Percentiles rank a stretch among this genome's conserved stretches.
phyloP scores from a whole-genome alignment of 305 asterid genomes.

The Fraxinus ornus region DNA sequence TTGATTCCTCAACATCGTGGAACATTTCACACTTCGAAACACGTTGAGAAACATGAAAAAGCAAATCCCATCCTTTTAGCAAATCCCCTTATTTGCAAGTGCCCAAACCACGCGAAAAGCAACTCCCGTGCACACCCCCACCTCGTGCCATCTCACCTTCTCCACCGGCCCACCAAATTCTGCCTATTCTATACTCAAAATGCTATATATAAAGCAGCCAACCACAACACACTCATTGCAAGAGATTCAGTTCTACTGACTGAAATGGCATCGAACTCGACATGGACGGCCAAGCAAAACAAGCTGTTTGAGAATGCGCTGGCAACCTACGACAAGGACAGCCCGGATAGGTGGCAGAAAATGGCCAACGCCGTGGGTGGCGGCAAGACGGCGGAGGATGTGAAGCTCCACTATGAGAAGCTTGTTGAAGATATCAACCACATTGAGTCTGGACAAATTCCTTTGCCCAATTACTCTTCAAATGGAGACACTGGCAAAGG shows the following conservation, averaged over 20 bases:
- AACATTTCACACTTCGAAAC: slow-evolving; percentile 23
- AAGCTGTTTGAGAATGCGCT: slow-evolving; percentile 67
- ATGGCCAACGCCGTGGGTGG: slow-evolving; percentile 59
- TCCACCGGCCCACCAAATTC: slow-evolving; percentile 23
- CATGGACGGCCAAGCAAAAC: slow-evolving; percentile 59
- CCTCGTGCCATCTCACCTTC: not conserved
- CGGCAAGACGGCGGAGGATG: slow-evolving; percentile 54
- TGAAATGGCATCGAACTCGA: slow-evolving; percentile 43
- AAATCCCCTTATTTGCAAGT: slow-evolving; percentile 5
- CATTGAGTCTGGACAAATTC: slow-evolving; percentile 57
- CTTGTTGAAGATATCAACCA: slow-evolving; percentile 45
- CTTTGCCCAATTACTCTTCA: slow-evolving; percentile 52
- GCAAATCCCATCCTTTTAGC: slow-evolving; percentile 17
- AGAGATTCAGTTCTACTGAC: not conserved
- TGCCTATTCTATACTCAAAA: slow-evolving; percentile 12
- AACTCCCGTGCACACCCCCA: not conserved
- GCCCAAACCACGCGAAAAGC: not conserved
- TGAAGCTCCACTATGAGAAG: slow-evolving; percentile 43
- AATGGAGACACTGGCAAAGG: slow-evolving; percentile 5
- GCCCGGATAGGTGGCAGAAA: slow-evolving; percentile 63
- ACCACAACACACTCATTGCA: not conserved
- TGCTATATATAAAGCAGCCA: slow-evolving; percentile 29
- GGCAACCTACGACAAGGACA: slow-evolving; percentile 43
- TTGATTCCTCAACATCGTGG: slow-evolving; percentile 18
- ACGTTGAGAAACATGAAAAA: slow-evolving; percentile 6